These are phyloP conservation scores for Bathelium albidoporum DNA, from an alignment of 495 filamentous ascomycete genomes.

Conservation along the genomic window DNA sequence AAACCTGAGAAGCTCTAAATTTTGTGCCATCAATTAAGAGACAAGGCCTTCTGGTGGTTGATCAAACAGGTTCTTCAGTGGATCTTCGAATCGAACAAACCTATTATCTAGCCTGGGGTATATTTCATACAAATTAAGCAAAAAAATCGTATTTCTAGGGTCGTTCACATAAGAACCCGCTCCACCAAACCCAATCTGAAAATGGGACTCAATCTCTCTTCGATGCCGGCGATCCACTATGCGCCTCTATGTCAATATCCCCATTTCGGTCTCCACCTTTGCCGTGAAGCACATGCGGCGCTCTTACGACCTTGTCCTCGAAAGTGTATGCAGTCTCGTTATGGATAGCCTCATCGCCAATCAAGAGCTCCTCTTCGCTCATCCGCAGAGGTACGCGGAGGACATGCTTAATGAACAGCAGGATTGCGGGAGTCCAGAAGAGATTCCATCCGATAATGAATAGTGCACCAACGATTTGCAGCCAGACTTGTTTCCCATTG, in stretches of 20 bases:
- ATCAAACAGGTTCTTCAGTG: too few species aligned
- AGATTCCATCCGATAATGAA: conserved; percentile 49
- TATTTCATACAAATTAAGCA: neutral
- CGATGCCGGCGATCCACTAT: neutral
- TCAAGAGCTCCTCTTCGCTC: conserved; percentile 36
- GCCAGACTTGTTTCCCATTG: conserved; percentile 43
- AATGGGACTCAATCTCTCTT: neutral
- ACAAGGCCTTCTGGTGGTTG: too few species aligned
- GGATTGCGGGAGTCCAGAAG: conserved; percentile 44
- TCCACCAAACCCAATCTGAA: neutral
- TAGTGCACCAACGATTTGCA: conserved; percentile 44
- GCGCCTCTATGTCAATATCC: neutral
- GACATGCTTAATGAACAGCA: conserved; percentile 47
- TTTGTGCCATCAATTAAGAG: too few species aligned
- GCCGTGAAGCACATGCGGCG: neutral
- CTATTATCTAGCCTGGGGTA: neutral
- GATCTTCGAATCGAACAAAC: neutral
- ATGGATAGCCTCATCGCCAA: conserved; percentile 44
- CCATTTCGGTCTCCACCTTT: neutral
- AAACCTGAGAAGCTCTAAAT: too few species aligned
- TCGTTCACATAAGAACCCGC: neutral
- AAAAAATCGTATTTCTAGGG: neutral
- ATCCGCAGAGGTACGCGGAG: conserved; percentile 41
- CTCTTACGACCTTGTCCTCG: conserved; percentile 10
- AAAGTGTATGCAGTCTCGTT: conserved; percentile 41